A percentile compares a stretch with the other conserved stretches of the same genome.
Conservation (phyloP, 352 stramenopile genomes). For the Phytophthora foliorum region DNA sequence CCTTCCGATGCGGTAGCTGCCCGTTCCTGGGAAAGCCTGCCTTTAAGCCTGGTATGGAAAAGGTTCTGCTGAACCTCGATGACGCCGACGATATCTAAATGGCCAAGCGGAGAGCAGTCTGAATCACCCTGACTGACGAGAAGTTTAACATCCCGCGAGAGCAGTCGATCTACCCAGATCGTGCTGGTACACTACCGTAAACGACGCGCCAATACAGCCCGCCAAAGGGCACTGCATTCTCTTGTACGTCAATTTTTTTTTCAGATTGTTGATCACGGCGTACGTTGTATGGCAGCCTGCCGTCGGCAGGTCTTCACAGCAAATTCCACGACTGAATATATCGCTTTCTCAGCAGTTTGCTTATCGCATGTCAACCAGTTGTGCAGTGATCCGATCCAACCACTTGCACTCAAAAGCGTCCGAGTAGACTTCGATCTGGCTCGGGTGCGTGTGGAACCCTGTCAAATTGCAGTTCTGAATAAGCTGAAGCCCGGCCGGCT, state of each 20-base stretch:
- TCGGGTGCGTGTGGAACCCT: conserved; percentile 89
- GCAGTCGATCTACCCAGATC: conserved; percentile 22
- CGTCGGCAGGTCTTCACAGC: conserved; percentile 9
- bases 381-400: conserved; percentile 46
- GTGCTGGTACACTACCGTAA: conserved; percentile 28
- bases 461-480: conserved; percentile 91
- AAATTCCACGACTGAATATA: conserved; percentile 16
- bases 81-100: conserved; percentile 82
- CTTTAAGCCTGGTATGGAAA: conserved; percentile 95
- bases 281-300: too few relatives aligned
- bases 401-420: conserved; percentile 80
- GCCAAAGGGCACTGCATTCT: conserved; percentile 28
- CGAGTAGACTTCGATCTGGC: conserved; percentile 82
- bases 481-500: conserved; percentile 81
- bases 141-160: conserved; percentile 7
- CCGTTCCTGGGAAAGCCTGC: conserved; percentile 97
- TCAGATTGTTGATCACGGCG: neutral
- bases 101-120: conserved; percentile 2
- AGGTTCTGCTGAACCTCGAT: conserved; percentile 86
- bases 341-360: neutral
- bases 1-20: conserved; percentile 97
- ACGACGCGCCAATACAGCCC: conserved; percentile 31
- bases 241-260: conserved; percentile 26
- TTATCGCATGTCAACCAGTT: conserved; percentile 82
- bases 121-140: conserved; percentile 4